Conservation (phyloP, 495 filamentous ascomycete genomes). For the Penicillium verhagenii region DNA sequence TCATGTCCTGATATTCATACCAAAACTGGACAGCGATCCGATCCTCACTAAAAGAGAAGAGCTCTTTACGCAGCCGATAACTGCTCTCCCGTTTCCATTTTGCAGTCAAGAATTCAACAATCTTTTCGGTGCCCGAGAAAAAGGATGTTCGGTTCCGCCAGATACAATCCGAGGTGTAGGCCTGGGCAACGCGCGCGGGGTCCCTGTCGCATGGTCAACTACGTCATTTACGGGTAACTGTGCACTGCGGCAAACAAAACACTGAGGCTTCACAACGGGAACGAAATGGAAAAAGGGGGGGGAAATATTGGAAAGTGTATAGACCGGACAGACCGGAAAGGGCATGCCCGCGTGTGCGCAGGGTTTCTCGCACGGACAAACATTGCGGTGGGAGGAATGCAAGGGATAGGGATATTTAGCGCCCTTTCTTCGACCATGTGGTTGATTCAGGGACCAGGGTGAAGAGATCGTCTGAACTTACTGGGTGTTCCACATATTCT, state of each 20-base stretch:
- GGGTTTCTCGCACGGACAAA: slow-evolving; percentile 18
- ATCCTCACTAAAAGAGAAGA: slow-evolving; percentile 62
- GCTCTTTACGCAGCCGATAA: slow-evolving; percentile 81
- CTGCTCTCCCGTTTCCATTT: slow-evolving; percentile 77
- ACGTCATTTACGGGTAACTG: slow-evolving; percentile 9
- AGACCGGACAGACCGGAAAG: background rate
- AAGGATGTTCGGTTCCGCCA: slow-evolving; percentile 82
- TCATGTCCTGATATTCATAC: slow-evolving; percentile 79
- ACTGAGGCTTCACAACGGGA: no score
- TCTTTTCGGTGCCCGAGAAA: slow-evolving; percentile 64
- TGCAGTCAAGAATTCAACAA: slow-evolving; percentile 66
- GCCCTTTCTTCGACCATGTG: slow-evolving; percentile 25
- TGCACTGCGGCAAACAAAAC: no score
- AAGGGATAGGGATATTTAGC: slow-evolving; percentile 26
- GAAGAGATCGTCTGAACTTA: slow-evolving; percentile 29
- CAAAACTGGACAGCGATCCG: slow-evolving; percentile 86
- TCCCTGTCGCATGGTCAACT: slow-evolving; percentile 46
- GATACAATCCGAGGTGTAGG: slow-evolving; percentile 74
- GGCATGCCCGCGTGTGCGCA: slow-evolving; percentile 9
- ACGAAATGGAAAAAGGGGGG: background rate
- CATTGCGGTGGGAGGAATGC: slow-evolving; percentile 20
- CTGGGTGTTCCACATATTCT: slow-evolving; percentile 83
- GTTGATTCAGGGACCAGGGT: slow-evolving; percentile 1
- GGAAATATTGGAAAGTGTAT: no score
- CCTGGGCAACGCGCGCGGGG: slow-evolving; percentile 61